Evolutionary conservation across 2,329 filamentous ascomycete genomes (phyloP).

Genomic region (Teratosphaeria gauchensis): DNA sequence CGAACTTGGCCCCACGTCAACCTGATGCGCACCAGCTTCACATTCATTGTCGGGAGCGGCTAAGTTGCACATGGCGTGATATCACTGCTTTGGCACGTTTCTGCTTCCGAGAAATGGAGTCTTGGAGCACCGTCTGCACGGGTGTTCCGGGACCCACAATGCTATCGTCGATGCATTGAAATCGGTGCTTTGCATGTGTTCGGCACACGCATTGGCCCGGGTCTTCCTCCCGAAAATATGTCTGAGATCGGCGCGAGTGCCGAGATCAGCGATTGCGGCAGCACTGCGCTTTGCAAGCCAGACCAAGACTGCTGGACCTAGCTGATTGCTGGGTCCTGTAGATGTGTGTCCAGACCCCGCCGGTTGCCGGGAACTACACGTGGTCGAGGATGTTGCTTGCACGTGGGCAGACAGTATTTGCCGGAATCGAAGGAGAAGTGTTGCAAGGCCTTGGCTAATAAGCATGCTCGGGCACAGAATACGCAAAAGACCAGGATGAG

Average conservation of each 20-base stretch:
- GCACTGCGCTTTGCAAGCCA: not conserved
- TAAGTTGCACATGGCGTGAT: not conserved
- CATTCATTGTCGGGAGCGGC: not conserved
- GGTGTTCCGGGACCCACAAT: not conserved
- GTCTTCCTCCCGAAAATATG: not conserved
- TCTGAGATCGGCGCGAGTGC: not conserved
- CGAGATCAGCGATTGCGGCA: not conserved
- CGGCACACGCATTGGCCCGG: not conserved
- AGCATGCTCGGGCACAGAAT: not conserved
- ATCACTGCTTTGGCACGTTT: not conserved
- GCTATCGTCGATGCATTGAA: not conserved
- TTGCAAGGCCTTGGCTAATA: not conserved
- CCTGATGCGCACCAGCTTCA: not conserved
- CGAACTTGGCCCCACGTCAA: not conserved
- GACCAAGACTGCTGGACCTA: not conserved
- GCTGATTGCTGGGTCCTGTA: not conserved
- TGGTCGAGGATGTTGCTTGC: not conserved
- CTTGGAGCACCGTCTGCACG: not conserved
- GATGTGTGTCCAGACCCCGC: not conserved
- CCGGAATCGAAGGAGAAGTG: not conserved
- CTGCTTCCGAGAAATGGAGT: not conserved
- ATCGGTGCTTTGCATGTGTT: not conserved
- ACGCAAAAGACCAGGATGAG: not conserved
- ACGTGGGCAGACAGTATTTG: not conserved
- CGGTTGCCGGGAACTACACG: not conserved